phyloP scores from a whole-genome alignment of 2,329 filamentous ascomycete genomes.

The Ceratocystis ficicola region DNA sequence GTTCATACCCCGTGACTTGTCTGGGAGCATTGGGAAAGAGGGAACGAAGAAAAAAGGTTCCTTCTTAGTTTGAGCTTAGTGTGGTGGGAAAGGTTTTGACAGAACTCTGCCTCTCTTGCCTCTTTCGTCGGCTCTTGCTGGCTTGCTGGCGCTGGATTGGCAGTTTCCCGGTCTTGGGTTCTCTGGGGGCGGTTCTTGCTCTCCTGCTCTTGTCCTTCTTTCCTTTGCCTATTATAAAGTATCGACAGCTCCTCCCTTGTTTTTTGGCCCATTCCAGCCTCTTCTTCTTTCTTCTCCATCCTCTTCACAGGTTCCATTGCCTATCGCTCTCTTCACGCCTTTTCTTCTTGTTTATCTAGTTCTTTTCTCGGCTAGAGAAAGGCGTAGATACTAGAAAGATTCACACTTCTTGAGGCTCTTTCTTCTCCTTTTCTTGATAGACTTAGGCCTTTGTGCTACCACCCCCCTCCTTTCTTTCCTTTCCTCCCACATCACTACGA shows the following conservation, averaged over 20 bases:
- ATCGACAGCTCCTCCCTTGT: slow-evolving; percentile 2
- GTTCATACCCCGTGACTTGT: not conserved
- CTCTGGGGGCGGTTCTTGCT: not conserved
- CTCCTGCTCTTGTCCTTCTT: not conserved
- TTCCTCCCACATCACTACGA: not conserved
- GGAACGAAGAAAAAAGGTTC: not conserved
- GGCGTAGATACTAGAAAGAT: slow-evolving; percentile 3
- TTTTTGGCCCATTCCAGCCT: not conserved
- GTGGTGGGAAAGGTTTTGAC: not conserved
- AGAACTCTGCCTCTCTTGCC: not conserved
- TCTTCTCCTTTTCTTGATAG: not conserved
- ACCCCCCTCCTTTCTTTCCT: not conserved
- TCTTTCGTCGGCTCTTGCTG: slow-evolving; percentile 6
- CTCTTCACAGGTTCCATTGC: slow-evolving; percentile 16
- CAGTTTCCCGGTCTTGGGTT: not conserved
- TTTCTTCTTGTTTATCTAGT: slow-evolving; percentile 10
- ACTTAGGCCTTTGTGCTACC: not conserved
- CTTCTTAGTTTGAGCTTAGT: not conserved
- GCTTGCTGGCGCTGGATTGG: not conserved
- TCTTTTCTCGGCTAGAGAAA: not conserved
- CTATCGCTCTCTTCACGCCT: not conserved
- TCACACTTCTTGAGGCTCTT: not conserved
- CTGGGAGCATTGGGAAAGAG: not conserved
- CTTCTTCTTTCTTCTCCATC: slow-evolving; percentile 4
- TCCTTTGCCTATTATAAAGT: slow-evolving; percentile 7